Evolutionary conservation across 108 stramenopile genomes (phyloP).

Genomic region (Mediolabrus comicus): DNA sequence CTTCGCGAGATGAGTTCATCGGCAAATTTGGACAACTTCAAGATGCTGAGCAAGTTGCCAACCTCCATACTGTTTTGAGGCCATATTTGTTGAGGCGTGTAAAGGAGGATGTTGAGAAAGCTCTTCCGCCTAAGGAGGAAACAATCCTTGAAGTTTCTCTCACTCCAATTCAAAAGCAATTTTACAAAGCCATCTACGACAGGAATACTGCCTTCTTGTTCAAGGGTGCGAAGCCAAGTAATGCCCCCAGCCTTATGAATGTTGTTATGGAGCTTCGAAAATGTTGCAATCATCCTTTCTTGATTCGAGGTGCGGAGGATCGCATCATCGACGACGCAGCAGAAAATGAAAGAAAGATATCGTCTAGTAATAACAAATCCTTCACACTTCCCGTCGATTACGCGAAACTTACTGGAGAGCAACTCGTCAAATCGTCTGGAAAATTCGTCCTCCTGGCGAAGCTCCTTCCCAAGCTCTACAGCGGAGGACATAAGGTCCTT

Average conservation of each 20-base stretch:
- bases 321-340: constrained; percentile 79
- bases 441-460: constrained; percentile 77
- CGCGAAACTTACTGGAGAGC: constrained; percentile 71
- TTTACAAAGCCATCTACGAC: constrained; percentile 97
- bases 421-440: constrained; percentile 86
- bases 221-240: constrained; percentile 80
- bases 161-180: constrained; percentile 95
- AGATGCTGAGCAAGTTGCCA: constrained; percentile 84
- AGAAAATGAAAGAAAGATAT: constrained; percentile 29
- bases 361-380: not conserved
- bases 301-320: constrained; percentile 84
- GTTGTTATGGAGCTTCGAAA: constrained; percentile 98
- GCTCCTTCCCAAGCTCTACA: constrained; percentile 88
- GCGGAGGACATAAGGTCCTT: constrained; percentile 92
- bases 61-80: constrained; percentile 88
- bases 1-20: constrained; percentile 74
- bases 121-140: constrained; percentile 95
- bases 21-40: constrained; percentile 83
- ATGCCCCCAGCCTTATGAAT: constrained; percentile 92
- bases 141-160: constrained; percentile 95
- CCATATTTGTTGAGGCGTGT: constrained; percentile 95
- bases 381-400: constrained; percentile 48
- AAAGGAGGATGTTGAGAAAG: constrained; percentile 97
- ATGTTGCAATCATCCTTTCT: constrained; percentile 95
- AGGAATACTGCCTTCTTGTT: constrained; percentile 89